These are phyloP conservation scores for Lactarius psammicola DNA, from an alignment of 768 basidiomycete genomes.

Conservation along the genomic window DNA sequence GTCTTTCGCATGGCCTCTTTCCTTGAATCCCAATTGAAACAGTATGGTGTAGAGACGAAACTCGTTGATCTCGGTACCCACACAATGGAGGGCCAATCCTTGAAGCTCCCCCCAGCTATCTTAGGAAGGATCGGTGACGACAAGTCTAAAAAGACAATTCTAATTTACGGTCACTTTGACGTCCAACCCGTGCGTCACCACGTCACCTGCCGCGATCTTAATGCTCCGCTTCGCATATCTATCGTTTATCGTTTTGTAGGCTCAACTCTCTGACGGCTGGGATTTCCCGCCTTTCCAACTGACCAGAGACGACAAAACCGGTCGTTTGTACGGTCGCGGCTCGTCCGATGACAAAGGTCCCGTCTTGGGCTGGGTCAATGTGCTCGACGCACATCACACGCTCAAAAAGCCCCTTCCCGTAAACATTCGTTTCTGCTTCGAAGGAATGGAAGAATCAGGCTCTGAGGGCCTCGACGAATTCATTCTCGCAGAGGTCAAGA, in stretches of 20 bases:
- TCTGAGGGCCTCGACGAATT: conserved; percentile 89
- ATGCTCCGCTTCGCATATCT: background rate
- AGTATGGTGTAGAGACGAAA: conserved; percentile 76
- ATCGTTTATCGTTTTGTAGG: conserved; percentile 32
- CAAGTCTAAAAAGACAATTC: conserved; percentile 87
- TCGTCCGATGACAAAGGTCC: conserved; percentile 92
- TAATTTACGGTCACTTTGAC: conserved; percentile 94
- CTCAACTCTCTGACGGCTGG: conserved; percentile 74
- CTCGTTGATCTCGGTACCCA: conserved; percentile 78
- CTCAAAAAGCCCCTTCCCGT: conserved; percentile 74
- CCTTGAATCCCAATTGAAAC: conserved; percentile 68
- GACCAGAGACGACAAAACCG: conserved; percentile 49
- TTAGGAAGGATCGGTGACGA: conserved; percentile 81
- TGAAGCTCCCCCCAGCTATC: conserved; percentile 79
- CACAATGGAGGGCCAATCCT: conserved; percentile 61
- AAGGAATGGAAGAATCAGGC: conserved; percentile 97
- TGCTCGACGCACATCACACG: conserved; percentile 78
- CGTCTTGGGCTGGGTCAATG: conserved; percentile 85
- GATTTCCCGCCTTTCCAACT: conserved; percentile 81
- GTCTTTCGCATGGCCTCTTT: conserved; percentile 86
- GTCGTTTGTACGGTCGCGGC: conserved; percentile 79
- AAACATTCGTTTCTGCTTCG: conserved; percentile 88
- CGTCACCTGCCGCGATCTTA: background rate
- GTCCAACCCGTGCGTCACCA: conserved; percentile 79
- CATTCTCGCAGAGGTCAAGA: conserved; percentile 68